Base-by-base conservation (phyloP, 2,329 filamentous ascomycete species). In the Calonectria fujianensis region DNA sequence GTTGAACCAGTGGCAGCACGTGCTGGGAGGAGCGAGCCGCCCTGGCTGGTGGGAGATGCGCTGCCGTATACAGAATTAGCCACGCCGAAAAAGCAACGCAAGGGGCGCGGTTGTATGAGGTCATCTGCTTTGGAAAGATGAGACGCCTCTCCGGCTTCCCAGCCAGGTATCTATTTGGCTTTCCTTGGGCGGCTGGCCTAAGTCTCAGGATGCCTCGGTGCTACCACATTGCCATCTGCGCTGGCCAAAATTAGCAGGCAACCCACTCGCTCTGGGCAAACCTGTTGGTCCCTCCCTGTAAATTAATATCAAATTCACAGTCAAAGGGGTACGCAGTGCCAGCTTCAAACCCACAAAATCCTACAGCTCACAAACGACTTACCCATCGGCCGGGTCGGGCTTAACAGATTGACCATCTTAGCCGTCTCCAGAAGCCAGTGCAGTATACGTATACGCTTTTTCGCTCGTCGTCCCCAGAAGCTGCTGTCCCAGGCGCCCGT, bases 301-400 rank as follows among this genome's bases (percentile, higher is more conserved):
- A 63, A 41, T 63, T 63, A 63, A 63, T 63, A 63, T 63, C 57
- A 63, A 63, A 63, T 63, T 31, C 35, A 41, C 24, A 13, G 39
- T 27, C 57, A 63, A 63, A 63, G 35, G 57, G 57, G 57, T n/a
- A 29, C 24, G 57, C 35, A 29, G n/a, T 29, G 57, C 35, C 57
- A 29, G 57, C 37, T 41, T 39, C 57, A 41, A 41, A 63, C 57
- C 57, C 57, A 63, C 57, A 63, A 41, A 63, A 41, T 63, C n/a
- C 35, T 63, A 63, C 32, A 63, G 37, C 57, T 63, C 57, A 63
- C 35, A 63, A 63, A 41, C 57, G 11, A 39, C 14, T 20, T 37
- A 63, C 57, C 35, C 57, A 37, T 63, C 57, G 57, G 57, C 24
- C 24, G 57, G 57, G 35, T 63, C 35, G 57, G 57, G 57, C 57